Evolutionary conservation across 1,284 basidiomycete genomes (phyloP).

Genomic region (Ceratobasidium sp.): DNA sequence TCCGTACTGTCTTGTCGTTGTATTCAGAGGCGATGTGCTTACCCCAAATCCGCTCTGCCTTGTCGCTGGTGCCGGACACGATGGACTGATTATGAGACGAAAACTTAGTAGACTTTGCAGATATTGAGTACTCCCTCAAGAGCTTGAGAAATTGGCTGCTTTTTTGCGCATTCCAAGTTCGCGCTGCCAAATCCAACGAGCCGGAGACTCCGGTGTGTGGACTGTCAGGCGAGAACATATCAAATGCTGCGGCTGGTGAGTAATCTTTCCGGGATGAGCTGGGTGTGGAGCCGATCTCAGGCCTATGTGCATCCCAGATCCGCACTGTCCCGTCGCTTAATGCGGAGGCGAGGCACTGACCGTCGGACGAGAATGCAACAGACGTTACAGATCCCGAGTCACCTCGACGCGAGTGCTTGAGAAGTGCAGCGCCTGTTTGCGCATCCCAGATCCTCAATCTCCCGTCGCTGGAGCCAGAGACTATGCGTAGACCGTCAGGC

Average conservation of each 20-base stretch:
- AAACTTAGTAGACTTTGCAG: background rate
- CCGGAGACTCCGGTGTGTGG: background rate
- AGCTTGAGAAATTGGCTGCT: background rate
- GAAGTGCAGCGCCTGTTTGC: background rate
- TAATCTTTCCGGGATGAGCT: background rate
- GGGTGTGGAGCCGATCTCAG: background rate
- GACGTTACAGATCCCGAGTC: conserved; percentile 1
- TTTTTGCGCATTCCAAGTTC: background rate
- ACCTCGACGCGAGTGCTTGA: background rate
- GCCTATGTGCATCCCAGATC: conserved; percentile 16
- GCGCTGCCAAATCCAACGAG: background rate
- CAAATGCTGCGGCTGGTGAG: conserved; percentile 9
- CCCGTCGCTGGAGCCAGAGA: conserved; percentile 4
- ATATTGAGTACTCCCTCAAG: background rate
- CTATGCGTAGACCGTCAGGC: conserved; percentile 7
- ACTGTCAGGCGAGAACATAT: background rate
- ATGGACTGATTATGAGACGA: background rate
- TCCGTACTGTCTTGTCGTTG: conserved; percentile 5
- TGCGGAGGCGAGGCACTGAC: conserved; percentile 18
- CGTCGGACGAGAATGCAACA: conserved; percentile 26
- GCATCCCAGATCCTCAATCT: conserved; percentile 11
- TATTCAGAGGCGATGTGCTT: background rate
- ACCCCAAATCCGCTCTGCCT: too few relatives aligned
- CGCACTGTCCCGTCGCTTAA: background rate
- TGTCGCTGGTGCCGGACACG: too few relatives aligned